Evolutionary conservation across 176 grass and related monocot genomes (phyloP).

Genomic region (Musa beccarii): DNA sequence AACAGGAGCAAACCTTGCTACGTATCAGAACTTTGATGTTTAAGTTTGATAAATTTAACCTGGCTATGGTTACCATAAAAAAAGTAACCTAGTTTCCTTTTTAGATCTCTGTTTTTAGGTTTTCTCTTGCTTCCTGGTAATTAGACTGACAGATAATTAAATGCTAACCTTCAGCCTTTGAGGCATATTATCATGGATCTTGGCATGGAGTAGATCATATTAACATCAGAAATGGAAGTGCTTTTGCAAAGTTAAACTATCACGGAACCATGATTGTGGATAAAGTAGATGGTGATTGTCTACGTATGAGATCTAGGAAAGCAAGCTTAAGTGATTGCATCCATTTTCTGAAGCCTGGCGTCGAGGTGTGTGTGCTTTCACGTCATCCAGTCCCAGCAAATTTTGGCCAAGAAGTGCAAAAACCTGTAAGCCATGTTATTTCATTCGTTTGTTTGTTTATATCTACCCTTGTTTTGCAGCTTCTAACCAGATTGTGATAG

Average conservation of each 20-base stretch:
- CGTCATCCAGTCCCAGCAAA: conserved; percentile 22
- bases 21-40: neutral
- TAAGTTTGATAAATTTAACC: neutral
- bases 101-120: neutral
- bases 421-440: conserved; percentile 36
- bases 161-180: conserved; percentile 50
- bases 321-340: conserved; percentile 49
- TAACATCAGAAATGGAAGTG: conserved; percentile 46
- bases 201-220: conserved; percentile 68
- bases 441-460: neutral
- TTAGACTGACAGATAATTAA: neutral
- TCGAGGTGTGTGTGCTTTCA: conserved; percentile 53
- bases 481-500: neutral
- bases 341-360: conserved; percentile 48
- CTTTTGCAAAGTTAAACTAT: conserved; percentile 34
- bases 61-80: neutral
- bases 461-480: neutral
- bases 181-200: conserved; percentile 56
- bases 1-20: neutral
- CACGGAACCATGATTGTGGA: conserved; percentile 24
- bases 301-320: conserved; percentile 58
- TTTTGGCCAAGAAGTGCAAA: conserved; percentile 19
- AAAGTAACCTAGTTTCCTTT: neutral
- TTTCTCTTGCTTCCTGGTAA: neutral
- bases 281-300: conserved; percentile 35